Conservation (phyloP, 148 eudicot species). For the Limonium bicolor region DNA sequence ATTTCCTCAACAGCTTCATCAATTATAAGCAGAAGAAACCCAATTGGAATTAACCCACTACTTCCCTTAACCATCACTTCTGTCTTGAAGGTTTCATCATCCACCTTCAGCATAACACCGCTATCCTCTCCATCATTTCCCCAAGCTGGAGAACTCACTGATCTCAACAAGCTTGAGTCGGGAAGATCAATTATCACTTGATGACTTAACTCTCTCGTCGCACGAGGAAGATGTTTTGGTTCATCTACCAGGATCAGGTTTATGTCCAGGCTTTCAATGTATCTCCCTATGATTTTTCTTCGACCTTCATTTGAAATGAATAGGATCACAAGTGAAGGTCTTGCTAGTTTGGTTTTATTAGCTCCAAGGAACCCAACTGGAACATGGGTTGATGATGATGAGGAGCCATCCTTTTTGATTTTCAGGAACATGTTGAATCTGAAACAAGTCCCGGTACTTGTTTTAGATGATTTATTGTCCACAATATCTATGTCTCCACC, state of each 20-base stretch:
- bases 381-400: background rate
- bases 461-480: conserved; percentile 39
- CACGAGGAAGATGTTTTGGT: conserved; percentile 18
- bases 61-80: conserved; percentile 8
- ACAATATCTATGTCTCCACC: conserved; percentile 71
- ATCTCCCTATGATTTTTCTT: conserved; percentile 20
- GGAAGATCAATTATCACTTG: conserved; percentile 15
- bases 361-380: conserved; percentile 4
- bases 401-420: conserved; percentile 2
- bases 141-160: too few relatives aligned
- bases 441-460: conserved; percentile 60
- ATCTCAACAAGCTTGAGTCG: conserved; percentile 17
- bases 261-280: conserved; percentile 42
- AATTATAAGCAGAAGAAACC: conserved; percentile 36
- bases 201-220: conserved; percentile 34
- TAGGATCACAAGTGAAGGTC: conserved; percentile 34
- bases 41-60: conserved; percentile 4
- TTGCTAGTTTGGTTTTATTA: conserved; percentile 14
- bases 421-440: conserved; percentile 44
- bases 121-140: background rate
- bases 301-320: conserved; percentile 43
- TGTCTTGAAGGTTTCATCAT: conserved; percentile 2
- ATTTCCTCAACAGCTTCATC: conserved; percentile 52
- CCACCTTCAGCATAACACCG: conserved; percentile 5
- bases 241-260: conserved; percentile 25